Percentiles rank a stretch among this genome's conserved stretches.
Conservation (phyloP, 1,284 basidiomycete genomes). For the Boletus mariae region DNA sequence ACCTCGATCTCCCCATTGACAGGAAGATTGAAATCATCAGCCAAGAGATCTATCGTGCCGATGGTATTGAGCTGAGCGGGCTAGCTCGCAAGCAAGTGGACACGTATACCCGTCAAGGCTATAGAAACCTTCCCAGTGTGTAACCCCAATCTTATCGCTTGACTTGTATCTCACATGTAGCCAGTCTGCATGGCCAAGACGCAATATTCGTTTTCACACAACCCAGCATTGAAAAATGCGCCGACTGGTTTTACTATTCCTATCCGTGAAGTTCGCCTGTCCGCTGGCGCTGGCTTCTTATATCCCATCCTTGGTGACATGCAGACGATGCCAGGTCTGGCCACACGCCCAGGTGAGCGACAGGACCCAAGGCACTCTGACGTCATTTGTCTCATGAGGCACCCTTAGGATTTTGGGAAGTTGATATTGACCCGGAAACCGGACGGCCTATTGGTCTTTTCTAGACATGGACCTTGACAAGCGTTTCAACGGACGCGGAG, state of each 20-base stretch:
- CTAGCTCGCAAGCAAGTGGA: slow-evolving; percentile 85
- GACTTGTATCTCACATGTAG: slow-evolving; percentile 7
- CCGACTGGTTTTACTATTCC: slow-evolving; percentile 92
- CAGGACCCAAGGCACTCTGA: background rate
- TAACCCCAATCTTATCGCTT: slow-evolving; percentile 9
- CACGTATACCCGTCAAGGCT: slow-evolving; percentile 91
- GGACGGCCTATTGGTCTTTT: slow-evolving; percentile 75
- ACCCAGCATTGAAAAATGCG: slow-evolving; percentile 88
- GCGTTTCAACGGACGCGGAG: slow-evolving; percentile 33
- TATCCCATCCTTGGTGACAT: slow-evolving; percentile 94
- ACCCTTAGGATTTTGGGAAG: slow-evolving; percentile 74
- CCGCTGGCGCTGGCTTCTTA: slow-evolving; percentile 93
- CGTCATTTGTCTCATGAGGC: slow-evolving; percentile 15
- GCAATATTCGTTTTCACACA: slow-evolving; percentile 93
- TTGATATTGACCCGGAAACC: slow-evolving; percentile 70
- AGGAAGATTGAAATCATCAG: slow-evolving; percentile 87
- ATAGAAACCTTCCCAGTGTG: slow-evolving; percentile 75
- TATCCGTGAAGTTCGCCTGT: slow-evolving; percentile 84
- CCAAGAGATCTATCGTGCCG: slow-evolving; percentile 88
- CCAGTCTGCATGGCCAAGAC: slow-evolving; percentile 98
- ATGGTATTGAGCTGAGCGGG: slow-evolving; percentile 83
- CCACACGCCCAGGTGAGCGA: slow-evolving; percentile 78
- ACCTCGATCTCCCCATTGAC: slow-evolving; percentile 78
- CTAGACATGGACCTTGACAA: slow-evolving; percentile 35
- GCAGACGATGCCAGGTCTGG: slow-evolving; percentile 97